Percentiles rank a stretch among this genome's conserved stretches.
Evolutionary conservation across 345 rosid genomes (phyloP).

Genomic region (Pelargonium nanum): DNA sequence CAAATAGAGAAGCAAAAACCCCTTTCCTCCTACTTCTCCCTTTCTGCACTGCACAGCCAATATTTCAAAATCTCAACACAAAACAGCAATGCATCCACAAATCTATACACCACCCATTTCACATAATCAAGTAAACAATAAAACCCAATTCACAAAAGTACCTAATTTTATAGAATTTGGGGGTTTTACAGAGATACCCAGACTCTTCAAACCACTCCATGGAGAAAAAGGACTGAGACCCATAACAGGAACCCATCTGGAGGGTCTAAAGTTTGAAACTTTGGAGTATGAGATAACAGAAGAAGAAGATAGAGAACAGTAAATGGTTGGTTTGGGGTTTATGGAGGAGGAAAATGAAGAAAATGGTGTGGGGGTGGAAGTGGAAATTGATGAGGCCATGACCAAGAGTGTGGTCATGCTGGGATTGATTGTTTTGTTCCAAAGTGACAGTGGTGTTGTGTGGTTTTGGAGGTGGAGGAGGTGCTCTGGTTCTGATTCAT

Average conservation of each 20-base stretch:
- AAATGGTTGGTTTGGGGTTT: not conserved
- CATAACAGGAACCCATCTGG: conserved; percentile 27
- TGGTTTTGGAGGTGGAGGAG: not conserved
- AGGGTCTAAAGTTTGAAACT: conserved; percentile 21
- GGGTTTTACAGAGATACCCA: conserved; percentile 44
- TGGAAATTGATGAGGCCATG: no score
- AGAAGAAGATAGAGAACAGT: conserved; percentile 4
- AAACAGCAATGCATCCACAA: no score
- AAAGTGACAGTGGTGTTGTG: not conserved
- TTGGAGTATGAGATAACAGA: conserved; percentile 19
- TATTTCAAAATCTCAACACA: conserved; percentile 4
- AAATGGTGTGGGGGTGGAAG: not conserved
- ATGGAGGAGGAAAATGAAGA: not conserved
- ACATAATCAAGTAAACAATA: not conserved
- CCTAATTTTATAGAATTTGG: conserved; percentile 41
- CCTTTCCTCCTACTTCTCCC: conserved; percentile 30
- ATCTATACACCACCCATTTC: not conserved
- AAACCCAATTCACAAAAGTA: conserved; percentile 10
- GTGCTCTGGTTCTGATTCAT: no score
- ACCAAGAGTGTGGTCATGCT: not conserved
- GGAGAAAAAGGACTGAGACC: conserved; percentile 35
- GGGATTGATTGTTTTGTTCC: no score
- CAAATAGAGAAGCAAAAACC: conserved; percentile 73
- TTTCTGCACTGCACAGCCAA: conserved; percentile 44
- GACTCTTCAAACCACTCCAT: conserved; percentile 66